Evolutionary conservation across 225 moss, liverwort and hornwort species (phyloP), one percentile per base, ranked within the genome.

Genomic region (Bryum argenteum): DNA sequence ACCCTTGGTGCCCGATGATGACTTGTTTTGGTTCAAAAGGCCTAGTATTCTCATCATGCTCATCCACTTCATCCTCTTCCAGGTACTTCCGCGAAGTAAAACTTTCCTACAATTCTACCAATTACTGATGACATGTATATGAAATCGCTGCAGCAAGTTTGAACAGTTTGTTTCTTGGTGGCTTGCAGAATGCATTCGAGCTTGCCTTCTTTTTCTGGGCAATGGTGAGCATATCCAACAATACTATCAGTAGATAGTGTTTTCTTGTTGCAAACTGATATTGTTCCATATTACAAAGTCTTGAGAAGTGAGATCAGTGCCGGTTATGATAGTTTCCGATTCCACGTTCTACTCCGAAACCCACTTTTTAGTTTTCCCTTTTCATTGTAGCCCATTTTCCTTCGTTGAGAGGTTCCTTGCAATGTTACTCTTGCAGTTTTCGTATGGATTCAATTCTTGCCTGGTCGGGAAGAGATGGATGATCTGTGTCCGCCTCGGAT

Each of bases 1-100:
- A 20, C 80, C 91, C 1, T 73, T 94, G 55, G 85, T 75, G 51
- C 90, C 87, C 9, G 72, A 94, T 54, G 97, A 98, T 39, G 94
- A 98, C 69, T 88, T 98, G 2, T 98, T 98, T 61, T 98, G 97
- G 97, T 94, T 98, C 81, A 80, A 69, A 10, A 74, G 78, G 1
- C 97, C 97, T 10, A 70, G 61, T 8, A 0, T 94, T 11, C 75
- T 98, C 19, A 54, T 94, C 22, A 67, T 40, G 18, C 75, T 98
- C 22, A 88, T 98, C 38, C 97, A 98, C 73, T 85, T 94, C 71
- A 81, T 98, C 51, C 92, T 98, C 33, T 98, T 98, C 47, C 97
- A 98, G 88, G 97, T 98, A 77, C n/a, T n/a, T n/a, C n/a, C n/a
- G n/a, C n/a, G n/a, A n/a, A n/a, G n/a, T n/a, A n/a, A n/a, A n/a